Conservation (phyloP, 345 rosid species). For the Lepidium aucheri region DNA sequence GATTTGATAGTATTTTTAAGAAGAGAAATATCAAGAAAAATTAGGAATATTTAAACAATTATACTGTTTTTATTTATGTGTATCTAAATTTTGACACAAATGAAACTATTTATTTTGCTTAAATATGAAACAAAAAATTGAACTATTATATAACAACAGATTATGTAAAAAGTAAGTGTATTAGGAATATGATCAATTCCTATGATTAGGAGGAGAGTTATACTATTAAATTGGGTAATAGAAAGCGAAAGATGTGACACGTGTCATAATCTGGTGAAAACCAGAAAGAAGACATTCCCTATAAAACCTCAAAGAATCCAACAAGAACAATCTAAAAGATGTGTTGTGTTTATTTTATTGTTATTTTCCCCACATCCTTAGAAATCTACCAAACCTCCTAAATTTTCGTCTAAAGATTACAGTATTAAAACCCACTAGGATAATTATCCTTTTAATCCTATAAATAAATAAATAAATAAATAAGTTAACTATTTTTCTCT, state of each 20-base stretch:
- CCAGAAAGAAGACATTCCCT: neutral
- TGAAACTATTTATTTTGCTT: no score
- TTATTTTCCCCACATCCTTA: neutral
- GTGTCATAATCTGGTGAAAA: slow-evolving; percentile 3
- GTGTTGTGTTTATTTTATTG: no score
- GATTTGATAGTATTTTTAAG: no score
- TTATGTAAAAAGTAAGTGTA: no score
- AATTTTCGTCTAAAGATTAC: neutral
- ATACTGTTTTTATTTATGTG: no score
- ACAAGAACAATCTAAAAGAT: neutral
- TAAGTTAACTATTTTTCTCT: neutral
- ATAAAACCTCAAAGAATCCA: neutral
- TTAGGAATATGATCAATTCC: no score
- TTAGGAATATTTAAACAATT: no score
- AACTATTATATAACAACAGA: no score
- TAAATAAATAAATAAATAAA: neutral
- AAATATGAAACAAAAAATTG: no score
- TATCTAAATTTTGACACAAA: neutral
- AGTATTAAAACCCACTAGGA: neutral
- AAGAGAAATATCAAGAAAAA: no score
- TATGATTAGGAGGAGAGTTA: no score
- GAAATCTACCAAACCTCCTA: neutral
- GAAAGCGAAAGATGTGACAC: neutral
- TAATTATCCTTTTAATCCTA: neutral
- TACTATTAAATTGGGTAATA: no score